phyloP scores from a whole-genome alignment of 495 filamentous ascomycete genomes.

The Aspergillus wentii region DNA sequence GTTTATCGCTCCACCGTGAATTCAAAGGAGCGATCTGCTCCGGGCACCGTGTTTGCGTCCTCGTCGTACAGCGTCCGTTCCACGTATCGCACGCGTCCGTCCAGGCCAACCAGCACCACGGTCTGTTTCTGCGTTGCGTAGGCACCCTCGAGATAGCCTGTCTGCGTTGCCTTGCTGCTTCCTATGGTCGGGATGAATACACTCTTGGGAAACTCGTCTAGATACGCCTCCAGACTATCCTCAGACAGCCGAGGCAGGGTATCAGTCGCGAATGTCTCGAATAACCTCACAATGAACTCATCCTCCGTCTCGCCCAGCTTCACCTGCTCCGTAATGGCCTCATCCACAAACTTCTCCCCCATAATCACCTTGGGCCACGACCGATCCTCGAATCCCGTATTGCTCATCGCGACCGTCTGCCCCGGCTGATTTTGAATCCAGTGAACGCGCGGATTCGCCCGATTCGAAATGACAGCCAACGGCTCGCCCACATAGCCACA shows the following conservation, averaged over 20 bases:
- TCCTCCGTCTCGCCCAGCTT: slow-evolving; percentile 44
- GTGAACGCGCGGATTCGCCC: slow-evolving; percentile 53
- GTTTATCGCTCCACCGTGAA: slow-evolving; percentile 50
- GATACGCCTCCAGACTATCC: slow-evolving; percentile 55
- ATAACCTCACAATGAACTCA: slow-evolving; percentile 52
- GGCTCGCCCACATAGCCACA: slow-evolving; percentile 66
- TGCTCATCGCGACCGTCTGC: slow-evolving; percentile 67
- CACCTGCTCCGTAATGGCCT: slow-evolving; percentile 32
- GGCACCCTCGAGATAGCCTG: slow-evolving; percentile 34
- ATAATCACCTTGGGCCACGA: slow-evolving; percentile 65
- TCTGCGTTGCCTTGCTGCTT: slow-evolving; percentile 39
- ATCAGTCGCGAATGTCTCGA: slow-evolving; percentile 58
- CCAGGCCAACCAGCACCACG: slow-evolving; percentile 64
- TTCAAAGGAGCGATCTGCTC: slow-evolving; percentile 53
- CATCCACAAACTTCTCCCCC: slow-evolving; percentile 29
- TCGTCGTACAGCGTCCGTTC: slow-evolving; percentile 70
- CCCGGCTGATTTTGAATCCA: slow-evolving; percentile 54
- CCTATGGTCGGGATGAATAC: slow-evolving; percentile 72
- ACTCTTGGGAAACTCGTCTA: slow-evolving; percentile 60
- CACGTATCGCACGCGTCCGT: slow-evolving; percentile 65
- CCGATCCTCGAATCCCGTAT: slow-evolving; percentile 59
- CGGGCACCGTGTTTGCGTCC: slow-evolving; percentile 47
- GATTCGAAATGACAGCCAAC: slow-evolving; percentile 72
- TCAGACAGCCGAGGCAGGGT: slow-evolving; percentile 54
- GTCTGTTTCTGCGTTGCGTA: slow-evolving; percentile 87